phyloP scores from a whole-genome alignment of 441 rosid species.

The Adansonia gregorii region DNA sequence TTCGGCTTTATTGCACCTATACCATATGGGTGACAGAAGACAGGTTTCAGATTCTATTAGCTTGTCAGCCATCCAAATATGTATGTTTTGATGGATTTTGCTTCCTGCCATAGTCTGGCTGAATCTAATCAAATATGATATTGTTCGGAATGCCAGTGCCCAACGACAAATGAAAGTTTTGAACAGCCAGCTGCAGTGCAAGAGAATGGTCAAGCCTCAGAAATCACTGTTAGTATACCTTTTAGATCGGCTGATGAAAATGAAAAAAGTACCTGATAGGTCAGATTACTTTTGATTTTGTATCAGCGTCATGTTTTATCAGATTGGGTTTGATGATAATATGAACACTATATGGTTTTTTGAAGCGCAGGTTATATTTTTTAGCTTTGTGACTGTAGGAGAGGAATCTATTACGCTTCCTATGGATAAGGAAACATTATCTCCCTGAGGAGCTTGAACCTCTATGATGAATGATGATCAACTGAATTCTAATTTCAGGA shows the following conservation, averaged over 20 bases:
- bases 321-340: constrained; percentile 19
- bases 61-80: constrained; percentile 5
- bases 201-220: constrained; percentile 37
- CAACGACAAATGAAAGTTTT: constrained; percentile 34
- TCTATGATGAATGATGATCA: neutral
- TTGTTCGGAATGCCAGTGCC: constrained; percentile 40
- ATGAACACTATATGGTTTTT: constrained; percentile 1
- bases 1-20: neutral
- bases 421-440: constrained; percentile 15
- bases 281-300: constrained; percentile 16
- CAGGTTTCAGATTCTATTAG: constrained; percentile 10
- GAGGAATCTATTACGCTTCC: constrained; percentile 19
- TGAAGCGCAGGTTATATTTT: constrained; percentile 37
- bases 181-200: constrained; percentile 43
- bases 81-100: constrained; percentile 12
- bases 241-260: constrained; percentile 33
- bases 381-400: constrained; percentile 21
- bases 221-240: constrained; percentile 33
- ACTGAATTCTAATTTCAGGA: constrained; percentile 29
- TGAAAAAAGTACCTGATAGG: constrained; percentile 30
- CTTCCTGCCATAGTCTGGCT: neutral
- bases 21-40: neutral
- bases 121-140: neutral
- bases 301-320: neutral
- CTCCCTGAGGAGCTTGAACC: neutral